Conservation (phyloP, 331 rosid species). For the Arachis monticola region DNA sequence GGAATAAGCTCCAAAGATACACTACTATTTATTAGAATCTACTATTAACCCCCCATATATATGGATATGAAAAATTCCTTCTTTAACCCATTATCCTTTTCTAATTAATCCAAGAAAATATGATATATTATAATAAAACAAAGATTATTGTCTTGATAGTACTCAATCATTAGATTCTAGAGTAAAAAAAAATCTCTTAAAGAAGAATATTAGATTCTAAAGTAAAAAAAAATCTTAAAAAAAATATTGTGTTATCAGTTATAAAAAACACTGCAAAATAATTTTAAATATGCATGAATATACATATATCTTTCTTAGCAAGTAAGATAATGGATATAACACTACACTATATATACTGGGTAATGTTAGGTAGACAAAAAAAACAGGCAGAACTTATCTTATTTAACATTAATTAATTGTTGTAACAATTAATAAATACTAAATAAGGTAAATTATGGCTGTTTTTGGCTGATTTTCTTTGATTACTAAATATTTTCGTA, state of each 20-base stretch:
- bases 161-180: neutral
- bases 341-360: no score
- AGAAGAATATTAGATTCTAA: neutral
- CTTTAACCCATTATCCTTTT: conserved; percentile 37
- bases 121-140: neutral
- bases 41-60: conserved; percentile 12
- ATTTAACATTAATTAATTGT: no score
- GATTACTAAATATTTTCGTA: neutral
- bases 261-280: neutral
- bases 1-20: conserved; percentile 20
- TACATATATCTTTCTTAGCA: conserved; percentile 10
- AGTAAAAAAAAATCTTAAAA: neutral
- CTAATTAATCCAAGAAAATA: neutral
- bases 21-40: conserved; percentile 19
- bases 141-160: neutral
- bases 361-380: no score
- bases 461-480: no score
- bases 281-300: no score
- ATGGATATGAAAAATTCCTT: conserved; percentile 34
- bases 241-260: neutral
- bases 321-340: neutral
- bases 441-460: no score
- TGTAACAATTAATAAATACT: no score
- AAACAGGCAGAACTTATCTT: no score
- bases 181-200: neutral